These are phyloP conservation scores for Candida cerambycidarum DNA, from an alignment of 805 yeast species.

Conservation along the genomic window DNA sequence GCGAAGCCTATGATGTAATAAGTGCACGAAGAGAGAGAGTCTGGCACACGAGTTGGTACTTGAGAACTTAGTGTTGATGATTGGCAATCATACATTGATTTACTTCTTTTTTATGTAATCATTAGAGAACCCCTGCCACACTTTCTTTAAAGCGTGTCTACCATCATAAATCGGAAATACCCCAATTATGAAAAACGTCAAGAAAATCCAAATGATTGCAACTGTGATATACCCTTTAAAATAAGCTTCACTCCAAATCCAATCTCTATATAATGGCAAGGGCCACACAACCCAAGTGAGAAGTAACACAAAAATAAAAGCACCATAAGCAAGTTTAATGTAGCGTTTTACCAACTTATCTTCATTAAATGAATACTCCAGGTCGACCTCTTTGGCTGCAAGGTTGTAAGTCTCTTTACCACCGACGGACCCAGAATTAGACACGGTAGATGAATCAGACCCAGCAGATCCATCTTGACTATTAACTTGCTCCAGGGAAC, in stretches of 20 bases:
- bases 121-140: slow-evolving; percentile 20
- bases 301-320: slow-evolving; percentile 25
- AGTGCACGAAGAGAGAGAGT: too few relatives aligned
- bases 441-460: too few relatives aligned
- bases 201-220: slow-evolving; percentile 39
- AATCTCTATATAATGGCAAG: slow-evolving; percentile 43
- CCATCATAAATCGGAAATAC: slow-evolving; percentile 36
- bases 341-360: slow-evolving; percentile 16
- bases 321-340: slow-evolving; percentile 25
- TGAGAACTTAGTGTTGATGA: too few relatives aligned
- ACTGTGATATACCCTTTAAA: slow-evolving; percentile 41
- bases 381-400: neutral
- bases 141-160: slow-evolving; percentile 27
- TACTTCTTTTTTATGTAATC: slow-evolving; percentile 10
- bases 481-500: too few relatives aligned
- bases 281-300: slow-evolving; percentile 44
- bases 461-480: too few relatives aligned
- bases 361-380: neutral
- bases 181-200: slow-evolving; percentile 33
- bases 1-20: too few relatives aligned
- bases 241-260: slow-evolving; percentile 35
- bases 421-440: too few relatives aligned
- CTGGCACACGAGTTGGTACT: too few relatives aligned
- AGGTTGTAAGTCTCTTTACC: slow-evolving; percentile 3
- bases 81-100: too few relatives aligned